Evolutionary conservation across 345 rosid species (phyloP).

Genomic region (Microcos paniculata): DNA sequence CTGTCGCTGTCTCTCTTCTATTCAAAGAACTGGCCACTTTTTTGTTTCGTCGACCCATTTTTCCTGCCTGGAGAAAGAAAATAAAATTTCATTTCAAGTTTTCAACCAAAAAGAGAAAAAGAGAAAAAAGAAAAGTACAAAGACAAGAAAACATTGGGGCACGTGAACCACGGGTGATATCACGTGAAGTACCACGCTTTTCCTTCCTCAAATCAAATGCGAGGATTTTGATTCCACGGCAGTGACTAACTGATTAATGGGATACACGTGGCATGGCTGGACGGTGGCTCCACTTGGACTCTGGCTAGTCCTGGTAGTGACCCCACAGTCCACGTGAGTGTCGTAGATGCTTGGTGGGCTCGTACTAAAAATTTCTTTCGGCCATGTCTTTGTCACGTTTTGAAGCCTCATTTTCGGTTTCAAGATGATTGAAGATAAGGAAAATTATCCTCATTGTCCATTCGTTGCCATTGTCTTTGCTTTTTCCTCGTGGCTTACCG

Average conservation of each 20-base stretch:
- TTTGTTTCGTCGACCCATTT: slow-evolving; percentile 30
- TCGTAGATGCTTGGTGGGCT: background rate
- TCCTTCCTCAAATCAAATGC: background rate
- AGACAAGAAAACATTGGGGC: slow-evolving; percentile 37
- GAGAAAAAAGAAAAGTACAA: slow-evolving; percentile 4
- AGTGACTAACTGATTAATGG: background rate
- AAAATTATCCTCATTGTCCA: slow-evolving; percentile 10
- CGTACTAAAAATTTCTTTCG: background rate
- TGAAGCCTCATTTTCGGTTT: background rate
- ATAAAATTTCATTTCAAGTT: background rate
- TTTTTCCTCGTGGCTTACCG: background rate
- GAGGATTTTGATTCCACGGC: background rate
- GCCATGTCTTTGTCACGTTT: background rate
- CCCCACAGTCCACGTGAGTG: slow-evolving; percentile 43
- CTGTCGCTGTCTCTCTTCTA: slow-evolving; percentile 4
- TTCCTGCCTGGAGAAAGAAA: background rate
- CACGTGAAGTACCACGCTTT: slow-evolving; percentile 42
- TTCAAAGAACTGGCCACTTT: slow-evolving; percentile 33
- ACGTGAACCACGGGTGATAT: slow-evolving; percentile 54
- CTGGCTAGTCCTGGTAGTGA: background rate
- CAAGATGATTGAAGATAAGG: slow-evolving; percentile 15
- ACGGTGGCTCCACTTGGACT: background rate
- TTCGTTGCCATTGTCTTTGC: background rate
- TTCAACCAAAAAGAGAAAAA: background rate
- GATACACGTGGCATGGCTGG: background rate